Conservation (phyloP, 1,284 basidiomycete species). For the Leccinum angustisporum region DNA sequence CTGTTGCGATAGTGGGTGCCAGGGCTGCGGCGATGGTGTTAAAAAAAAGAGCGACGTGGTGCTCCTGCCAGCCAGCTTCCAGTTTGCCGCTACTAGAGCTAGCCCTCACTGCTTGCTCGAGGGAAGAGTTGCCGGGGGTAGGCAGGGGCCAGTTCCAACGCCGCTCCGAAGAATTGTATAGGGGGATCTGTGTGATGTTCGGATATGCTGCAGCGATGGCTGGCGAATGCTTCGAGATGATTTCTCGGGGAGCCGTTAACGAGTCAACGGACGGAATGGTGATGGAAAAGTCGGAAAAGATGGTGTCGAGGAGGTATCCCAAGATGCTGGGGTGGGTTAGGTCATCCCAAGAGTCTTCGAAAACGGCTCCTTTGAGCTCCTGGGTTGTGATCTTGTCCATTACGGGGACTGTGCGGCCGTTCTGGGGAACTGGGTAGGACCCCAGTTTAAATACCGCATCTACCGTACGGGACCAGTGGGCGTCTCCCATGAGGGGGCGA, state of each 20-base stretch:
- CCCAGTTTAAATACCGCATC: too few relatives aligned
- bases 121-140: background rate
- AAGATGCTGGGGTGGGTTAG: background rate
- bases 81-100: background rate
- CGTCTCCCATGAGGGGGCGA: too few relatives aligned
- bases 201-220: background rate
- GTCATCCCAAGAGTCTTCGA: background rate
- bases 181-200: background rate
- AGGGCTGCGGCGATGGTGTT: background rate
- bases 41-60: background rate
- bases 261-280: background rate
- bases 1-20: background rate
- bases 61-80: background rate
- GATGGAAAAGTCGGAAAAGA: background rate
- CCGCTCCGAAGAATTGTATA: background rate
- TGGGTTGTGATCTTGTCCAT: too few relatives aligned
- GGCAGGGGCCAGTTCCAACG: background rate
- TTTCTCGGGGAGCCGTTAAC: background rate
- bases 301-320: conserved; percentile 5
- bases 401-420: too few relatives aligned
- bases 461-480: too few relatives aligned
- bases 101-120: background rate
- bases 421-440: too few relatives aligned
- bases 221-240: background rate
- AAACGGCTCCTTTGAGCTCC: too few relatives aligned